A percentile compares a stretch with the other conserved stretches of the same genome.
Conservation (phyloP, 2,329 filamentous ascomycete genomes). For the Fusarium sp. region DNA sequence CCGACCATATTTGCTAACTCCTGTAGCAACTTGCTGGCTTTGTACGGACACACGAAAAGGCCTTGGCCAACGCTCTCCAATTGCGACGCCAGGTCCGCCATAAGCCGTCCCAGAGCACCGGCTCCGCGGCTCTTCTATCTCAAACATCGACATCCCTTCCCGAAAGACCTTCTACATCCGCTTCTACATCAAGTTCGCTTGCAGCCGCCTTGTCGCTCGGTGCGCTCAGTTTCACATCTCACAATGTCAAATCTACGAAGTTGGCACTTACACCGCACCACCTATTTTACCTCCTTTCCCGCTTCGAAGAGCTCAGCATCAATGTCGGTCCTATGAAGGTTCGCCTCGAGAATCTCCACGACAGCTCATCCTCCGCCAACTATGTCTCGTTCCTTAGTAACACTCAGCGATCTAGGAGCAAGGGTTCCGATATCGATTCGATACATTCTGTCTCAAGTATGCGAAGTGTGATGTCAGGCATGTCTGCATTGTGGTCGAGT, state of each 20-base stretch:
- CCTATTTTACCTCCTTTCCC: slow-evolving; percentile 94
- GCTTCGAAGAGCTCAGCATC: slow-evolving; percentile 93
- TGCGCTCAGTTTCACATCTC: slow-evolving; percentile 85
- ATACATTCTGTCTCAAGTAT: slow-evolving; percentile 97
- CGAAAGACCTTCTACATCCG: slow-evolving; percentile 73
- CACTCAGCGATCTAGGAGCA: slow-evolving; percentile 79
- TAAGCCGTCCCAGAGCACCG: slow-evolving; percentile 75
- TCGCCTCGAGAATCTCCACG: slow-evolving; percentile 92
- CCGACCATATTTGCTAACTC: slow-evolving; percentile 49
- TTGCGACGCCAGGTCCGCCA: slow-evolving; percentile 82
- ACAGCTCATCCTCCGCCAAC: slow-evolving; percentile 85
- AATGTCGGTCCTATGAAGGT: slow-evolving; percentile 96
- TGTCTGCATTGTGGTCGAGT: slow-evolving; percentile 92
- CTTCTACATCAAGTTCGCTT: slow-evolving; percentile 79
- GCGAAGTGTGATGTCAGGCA: slow-evolving; percentile 95
- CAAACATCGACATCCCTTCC: slow-evolving; percentile 67
- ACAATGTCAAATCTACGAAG: slow-evolving; percentile 88
- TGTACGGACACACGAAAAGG: slow-evolving; percentile 97
- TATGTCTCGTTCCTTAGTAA: slow-evolving; percentile 96
- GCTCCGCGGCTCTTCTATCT: slow-evolving; percentile 67
- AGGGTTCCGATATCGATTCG: slow-evolving; percentile 86
- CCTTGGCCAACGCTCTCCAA: slow-evolving; percentile 94
- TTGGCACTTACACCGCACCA: slow-evolving; percentile 95
- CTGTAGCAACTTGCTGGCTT: slow-evolving; percentile 91
- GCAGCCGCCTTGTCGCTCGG: slow-evolving; percentile 90